phyloP scores from a whole-genome alignment of 371 early-diverging fungal species.

The Mucor irregularis region DNA sequence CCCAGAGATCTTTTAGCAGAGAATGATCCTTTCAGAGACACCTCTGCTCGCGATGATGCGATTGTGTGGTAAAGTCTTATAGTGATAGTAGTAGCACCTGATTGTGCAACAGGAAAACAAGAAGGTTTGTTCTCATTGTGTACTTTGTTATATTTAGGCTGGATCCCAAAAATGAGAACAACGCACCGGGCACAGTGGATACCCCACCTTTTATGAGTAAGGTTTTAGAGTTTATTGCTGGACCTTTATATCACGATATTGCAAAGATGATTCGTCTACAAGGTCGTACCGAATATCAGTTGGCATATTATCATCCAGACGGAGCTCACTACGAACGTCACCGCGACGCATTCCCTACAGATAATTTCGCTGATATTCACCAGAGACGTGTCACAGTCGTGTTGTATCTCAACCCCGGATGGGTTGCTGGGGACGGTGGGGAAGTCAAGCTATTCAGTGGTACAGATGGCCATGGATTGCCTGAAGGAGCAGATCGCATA shows the following conservation, averaged over 20 bases:
- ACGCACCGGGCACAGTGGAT: background rate
- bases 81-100: too few relatives aligned
- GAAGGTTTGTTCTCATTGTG: too few relatives aligned
- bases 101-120: background rate
- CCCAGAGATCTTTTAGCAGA: constrained; percentile 15
- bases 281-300: constrained; percentile 60
- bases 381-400: constrained; percentile 68
- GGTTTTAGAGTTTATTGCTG: constrained; percentile 35
- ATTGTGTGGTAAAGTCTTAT: constrained; percentile 65
- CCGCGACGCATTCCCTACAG: constrained; percentile 64
- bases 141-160: too few relatives aligned
- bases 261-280: constrained; percentile 48
- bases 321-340: constrained; percentile 64
- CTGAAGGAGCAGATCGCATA: constrained; percentile 46
- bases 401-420: constrained; percentile 58
- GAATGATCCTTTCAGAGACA: constrained; percentile 62
- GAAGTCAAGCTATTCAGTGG: constrained; percentile 55
- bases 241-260: constrained; percentile 52
- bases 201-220: constrained; percentile 28
- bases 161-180: constrained; percentile 15
- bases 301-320: constrained; percentile 62
- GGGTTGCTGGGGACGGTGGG: constrained; percentile 55
- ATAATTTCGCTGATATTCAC: constrained; percentile 51
- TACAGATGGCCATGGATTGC: constrained; percentile 33
- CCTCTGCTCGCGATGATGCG: constrained; percentile 60